Conservation (phyloP, 768 basidiomycete species). For the Saitozyma sp. region DNA sequence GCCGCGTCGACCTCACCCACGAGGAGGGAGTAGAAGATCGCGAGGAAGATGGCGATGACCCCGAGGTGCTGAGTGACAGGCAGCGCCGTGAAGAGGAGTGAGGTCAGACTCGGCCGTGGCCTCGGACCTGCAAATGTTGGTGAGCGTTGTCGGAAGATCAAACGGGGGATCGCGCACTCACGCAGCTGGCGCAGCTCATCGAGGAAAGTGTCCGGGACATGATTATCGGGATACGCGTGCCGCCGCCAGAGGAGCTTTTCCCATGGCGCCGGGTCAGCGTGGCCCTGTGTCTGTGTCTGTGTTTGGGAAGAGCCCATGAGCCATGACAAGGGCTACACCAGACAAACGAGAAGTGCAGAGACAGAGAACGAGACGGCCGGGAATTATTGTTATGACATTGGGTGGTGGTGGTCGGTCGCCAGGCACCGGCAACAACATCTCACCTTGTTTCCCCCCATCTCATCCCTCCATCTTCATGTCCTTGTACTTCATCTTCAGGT, state of each 20-base stretch:
- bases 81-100: conserved; percentile 39
- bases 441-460: too few species aligned
- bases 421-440: too few species aligned
- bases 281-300: too few species aligned
- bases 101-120: conserved; percentile 19
- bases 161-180: conserved; percentile 17
- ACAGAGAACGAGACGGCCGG: too few species aligned
- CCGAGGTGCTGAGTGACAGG: conserved; percentile 81
- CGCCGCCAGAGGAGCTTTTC: conserved; percentile 51
- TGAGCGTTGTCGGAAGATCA: not conserved
- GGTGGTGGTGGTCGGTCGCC: too few species aligned
- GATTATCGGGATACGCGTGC: conserved; percentile 77
- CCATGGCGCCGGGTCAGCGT: conserved; percentile 14
- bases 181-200: conserved; percentile 62
- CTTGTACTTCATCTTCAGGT: too few species aligned
- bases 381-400: too few species aligned
- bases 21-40: conserved; percentile 60
- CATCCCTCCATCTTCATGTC: too few species aligned
- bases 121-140: conserved; percentile 20
- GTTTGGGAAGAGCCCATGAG: too few species aligned
- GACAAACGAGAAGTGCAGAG: too few species aligned
- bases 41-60: conserved; percentile 76
- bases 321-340: too few species aligned
- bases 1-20: conserved; percentile 13
- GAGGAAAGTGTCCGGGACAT: conserved; percentile 77